Conservation (phyloP, 2,329 filamentous ascomycete species). For the Gremmenia infestans region DNA sequence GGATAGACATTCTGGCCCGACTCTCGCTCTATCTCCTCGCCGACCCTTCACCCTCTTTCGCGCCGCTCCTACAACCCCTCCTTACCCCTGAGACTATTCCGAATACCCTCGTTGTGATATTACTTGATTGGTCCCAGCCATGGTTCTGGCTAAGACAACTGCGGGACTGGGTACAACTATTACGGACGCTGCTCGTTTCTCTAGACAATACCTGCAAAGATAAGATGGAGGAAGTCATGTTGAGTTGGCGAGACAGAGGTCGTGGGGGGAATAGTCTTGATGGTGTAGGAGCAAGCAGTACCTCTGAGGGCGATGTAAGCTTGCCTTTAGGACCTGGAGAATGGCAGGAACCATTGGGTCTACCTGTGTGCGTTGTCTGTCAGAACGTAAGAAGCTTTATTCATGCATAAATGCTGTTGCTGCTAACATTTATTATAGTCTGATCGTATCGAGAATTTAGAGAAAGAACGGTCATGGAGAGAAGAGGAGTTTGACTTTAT, state of each 20-base stretch:
- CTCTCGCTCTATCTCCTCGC: constrained; percentile 85
- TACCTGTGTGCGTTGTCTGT: constrained; percentile 91
- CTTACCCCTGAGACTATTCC: constrained; percentile 79
- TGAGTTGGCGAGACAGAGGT: constrained; percentile 70
- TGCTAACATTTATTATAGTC: constrained; percentile 24
- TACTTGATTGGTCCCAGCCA: constrained; percentile 94
- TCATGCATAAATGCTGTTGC: background rate
- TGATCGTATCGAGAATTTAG: constrained; percentile 64
- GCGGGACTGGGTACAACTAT: constrained; percentile 80
- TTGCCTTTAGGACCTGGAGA: constrained; percentile 82
- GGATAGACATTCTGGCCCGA: constrained; percentile 76
- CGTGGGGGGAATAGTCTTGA: constrained; percentile 61
- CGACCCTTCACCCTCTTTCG: constrained; percentile 78
- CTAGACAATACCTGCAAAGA: constrained; percentile 73
- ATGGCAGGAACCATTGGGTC: constrained; percentile 83
- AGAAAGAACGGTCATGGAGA: constrained; percentile 88
- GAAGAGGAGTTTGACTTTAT: constrained; percentile 97
- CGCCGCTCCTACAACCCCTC: constrained; percentile 75
- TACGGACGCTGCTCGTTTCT: constrained; percentile 70
- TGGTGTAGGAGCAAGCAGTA: constrained; percentile 49
- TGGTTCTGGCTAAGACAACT: constrained; percentile 90
- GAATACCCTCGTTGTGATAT: constrained; percentile 80
- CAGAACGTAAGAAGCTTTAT: constrained; percentile 63
- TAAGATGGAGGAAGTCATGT: constrained; percentile 82
- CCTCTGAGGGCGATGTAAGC: constrained; percentile 63